These are phyloP conservation scores for Apium graveolens DNA, from an alignment of 129 eudicot species.

Conservation along the genomic window DNA sequence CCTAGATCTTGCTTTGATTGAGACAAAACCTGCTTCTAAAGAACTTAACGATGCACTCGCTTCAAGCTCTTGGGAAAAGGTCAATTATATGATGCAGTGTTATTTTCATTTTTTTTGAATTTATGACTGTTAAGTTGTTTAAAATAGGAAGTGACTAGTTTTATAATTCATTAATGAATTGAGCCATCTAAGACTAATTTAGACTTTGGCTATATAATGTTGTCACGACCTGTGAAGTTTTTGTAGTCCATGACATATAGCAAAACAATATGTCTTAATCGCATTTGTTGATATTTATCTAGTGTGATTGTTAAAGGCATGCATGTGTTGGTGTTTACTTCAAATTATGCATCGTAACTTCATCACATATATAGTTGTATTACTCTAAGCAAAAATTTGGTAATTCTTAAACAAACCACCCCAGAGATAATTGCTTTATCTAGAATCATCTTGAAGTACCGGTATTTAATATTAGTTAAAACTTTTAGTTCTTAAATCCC, in stretches of 20 bases:
- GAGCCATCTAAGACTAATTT: neutral
- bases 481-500: slow-evolving; percentile 1
- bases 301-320: neutral
- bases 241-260: neutral
- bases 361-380: neutral
- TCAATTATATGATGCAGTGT: neutral
- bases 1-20: slow-evolving; percentile 39
- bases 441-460: neutral
- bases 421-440: neutral
- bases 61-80: slow-evolving; percentile 50
- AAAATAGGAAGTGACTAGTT: neutral
- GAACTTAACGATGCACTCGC: slow-evolving; percentile 34
- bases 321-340: neutral
- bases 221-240: neutral
- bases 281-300: neutral
- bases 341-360: neutral
- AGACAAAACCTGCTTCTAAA: slow-evolving; percentile 18
- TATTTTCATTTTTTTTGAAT: neutral
- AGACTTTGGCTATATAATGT: neutral
- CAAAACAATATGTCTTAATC: neutral
- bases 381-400: neutral
- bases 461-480: neutral
- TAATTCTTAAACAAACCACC: neutral
- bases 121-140: neutral
- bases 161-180: neutral